Percentiles rank a stretch among this genome's conserved stretches.
These are phyloP conservation scores for Scenedesmus sp. DNA, from an alignment of 163 green algal genomes.

Conservation along the genomic window DNA sequence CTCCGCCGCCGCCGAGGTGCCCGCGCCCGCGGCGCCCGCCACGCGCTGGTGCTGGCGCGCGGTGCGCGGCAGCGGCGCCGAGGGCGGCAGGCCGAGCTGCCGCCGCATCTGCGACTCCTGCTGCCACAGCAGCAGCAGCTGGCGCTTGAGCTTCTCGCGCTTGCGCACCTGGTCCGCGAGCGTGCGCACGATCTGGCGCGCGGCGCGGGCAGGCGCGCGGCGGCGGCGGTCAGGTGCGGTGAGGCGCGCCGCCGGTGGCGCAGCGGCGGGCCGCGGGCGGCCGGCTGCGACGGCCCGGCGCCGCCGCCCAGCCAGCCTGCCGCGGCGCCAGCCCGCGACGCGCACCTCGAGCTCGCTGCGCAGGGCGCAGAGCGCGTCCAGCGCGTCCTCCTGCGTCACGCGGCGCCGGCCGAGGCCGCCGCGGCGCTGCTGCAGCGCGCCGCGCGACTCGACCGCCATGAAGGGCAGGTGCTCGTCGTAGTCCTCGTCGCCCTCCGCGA, in stretches of 20 bases:
- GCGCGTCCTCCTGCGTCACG: constrained; percentile 50
- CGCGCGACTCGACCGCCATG: constrained; percentile 46
- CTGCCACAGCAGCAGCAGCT: constrained; percentile 59
- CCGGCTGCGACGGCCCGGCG: too few species aligned
- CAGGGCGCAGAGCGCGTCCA: constrained; percentile 47
- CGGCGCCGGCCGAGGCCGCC: constrained; percentile 33
- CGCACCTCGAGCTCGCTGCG: constrained; percentile 63
- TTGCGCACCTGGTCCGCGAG: constrained; percentile 68
- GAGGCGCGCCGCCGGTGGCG: too few species aligned
- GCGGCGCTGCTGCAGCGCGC: constrained; percentile 31
- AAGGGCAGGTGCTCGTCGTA: constrained; percentile 63
- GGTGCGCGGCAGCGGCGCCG: not conserved
- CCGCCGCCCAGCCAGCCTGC: too few species aligned
- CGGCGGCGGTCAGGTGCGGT: too few species aligned
- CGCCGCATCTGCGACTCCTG: constrained; percentile 41
- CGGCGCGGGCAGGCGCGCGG: too few species aligned
- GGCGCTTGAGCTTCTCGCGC: constrained; percentile 65
- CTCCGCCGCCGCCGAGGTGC: constrained; percentile 1
- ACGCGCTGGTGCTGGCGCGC: not conserved
- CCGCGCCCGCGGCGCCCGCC: not conserved
- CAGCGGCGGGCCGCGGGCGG: too few species aligned
- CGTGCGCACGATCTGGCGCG: constrained; percentile 62
- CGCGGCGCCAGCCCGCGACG: not conserved
- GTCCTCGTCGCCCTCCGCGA: constrained; percentile 37
- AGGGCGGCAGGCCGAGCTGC: constrained; percentile 19